Evolutionary conservation across 306 rosid species (phyloP).

Genomic region (Leucaena leucocephala): DNA sequence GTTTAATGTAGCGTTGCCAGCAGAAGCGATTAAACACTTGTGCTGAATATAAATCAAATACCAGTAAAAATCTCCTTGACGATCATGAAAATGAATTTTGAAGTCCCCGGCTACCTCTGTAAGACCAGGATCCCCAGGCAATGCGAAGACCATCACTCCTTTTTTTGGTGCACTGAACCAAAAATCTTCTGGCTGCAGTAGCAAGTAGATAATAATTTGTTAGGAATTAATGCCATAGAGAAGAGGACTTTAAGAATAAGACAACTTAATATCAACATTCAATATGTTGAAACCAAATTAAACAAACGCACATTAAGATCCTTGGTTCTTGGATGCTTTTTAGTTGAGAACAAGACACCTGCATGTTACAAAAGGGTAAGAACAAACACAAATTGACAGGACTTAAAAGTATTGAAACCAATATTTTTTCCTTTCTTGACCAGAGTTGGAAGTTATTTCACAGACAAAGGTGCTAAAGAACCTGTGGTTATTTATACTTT

Average conservation of each 20-base stretch:
- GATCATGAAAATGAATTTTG: slow-evolving; percentile 92
- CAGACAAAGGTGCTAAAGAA: slow-evolving; percentile 14
- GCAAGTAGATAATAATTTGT: slow-evolving; percentile 11
- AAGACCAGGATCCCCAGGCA: slow-evolving; percentile 98
- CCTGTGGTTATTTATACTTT: background rate
- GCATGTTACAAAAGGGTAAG: slow-evolving; percentile 38
- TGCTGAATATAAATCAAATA: slow-evolving; percentile 33
- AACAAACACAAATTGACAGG: slow-evolving; percentile 32
- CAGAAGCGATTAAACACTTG: slow-evolving; percentile 17
- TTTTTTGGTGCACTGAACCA: slow-evolving; percentile 98
- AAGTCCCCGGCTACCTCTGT: slow-evolving; percentile 90
- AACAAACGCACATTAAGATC: slow-evolving; percentile 78
- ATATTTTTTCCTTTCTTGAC: background rate
- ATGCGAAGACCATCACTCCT: slow-evolving; percentile 96
- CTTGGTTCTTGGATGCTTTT: slow-evolving; percentile 90
- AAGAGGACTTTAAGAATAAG: slow-evolving; percentile 31
- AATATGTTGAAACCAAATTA: slow-evolving; percentile 23
- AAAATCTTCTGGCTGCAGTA: slow-evolving; percentile 84
- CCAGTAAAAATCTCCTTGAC: slow-evolving; percentile 99
- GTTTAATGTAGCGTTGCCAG: slow-evolving; percentile 13
- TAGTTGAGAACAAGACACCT: slow-evolving; percentile 95
- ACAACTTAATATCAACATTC: slow-evolving; percentile 30
- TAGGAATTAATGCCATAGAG: slow-evolving; percentile 22
- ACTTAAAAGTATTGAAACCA: background rate
- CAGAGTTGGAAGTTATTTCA: background rate